Evolutionary conservation across 805 yeast species (phyloP), one percentile per base, ranked within the genome.

Genomic region (Kodamaea laetipori): DNA sequence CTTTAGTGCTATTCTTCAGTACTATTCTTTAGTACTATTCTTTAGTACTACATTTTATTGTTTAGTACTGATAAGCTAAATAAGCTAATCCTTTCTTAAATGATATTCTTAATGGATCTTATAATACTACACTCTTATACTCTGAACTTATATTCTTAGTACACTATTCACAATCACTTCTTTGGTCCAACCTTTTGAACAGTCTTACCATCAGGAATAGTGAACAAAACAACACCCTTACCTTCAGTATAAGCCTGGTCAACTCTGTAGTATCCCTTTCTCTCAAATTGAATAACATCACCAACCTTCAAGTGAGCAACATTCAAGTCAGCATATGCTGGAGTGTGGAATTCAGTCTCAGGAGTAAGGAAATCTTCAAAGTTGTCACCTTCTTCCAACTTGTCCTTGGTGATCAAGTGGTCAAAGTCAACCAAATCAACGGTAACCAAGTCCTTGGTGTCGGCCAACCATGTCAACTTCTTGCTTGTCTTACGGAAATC

Each of bases 321-420:
- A 44, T 60, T 60, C 46, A 56, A 46, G 49, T 60, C 64, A 18
- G 63, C 64, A 39, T 44, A 49, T 9, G 61, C 63, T 25, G 45
- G 45, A 43, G 49, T 46, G 47, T 49, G 53, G 56, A 59, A 59
- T 42, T 57, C 61, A 27, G 64, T 60, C 28, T 49, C 51, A 1
- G 59, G 58, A 3, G 64, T 60, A 39, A 60, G 54, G 53, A 56
- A 60, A 43, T 60, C 62, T 45, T 57, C 63, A 37, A 60, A 60
- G 60, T 55, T 60, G 54, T 60, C 64, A 11, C 52, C 54, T 37
- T 60, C 64, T 47, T 60, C 64, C 57, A 60, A 57, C 52, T 60
- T 60, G 51, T 60, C 64, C 57, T 60, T 60, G 42, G 64, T 60
- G 60, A 60, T 60, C 61, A 60, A 59, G 53, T 60, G 64, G 44